Evolutionary conservation across 2,329 filamentous ascomycete genomes (phyloP), one percentile per base, ranked within the genome.

Genomic region (Colletotrichum sp.): DNA sequence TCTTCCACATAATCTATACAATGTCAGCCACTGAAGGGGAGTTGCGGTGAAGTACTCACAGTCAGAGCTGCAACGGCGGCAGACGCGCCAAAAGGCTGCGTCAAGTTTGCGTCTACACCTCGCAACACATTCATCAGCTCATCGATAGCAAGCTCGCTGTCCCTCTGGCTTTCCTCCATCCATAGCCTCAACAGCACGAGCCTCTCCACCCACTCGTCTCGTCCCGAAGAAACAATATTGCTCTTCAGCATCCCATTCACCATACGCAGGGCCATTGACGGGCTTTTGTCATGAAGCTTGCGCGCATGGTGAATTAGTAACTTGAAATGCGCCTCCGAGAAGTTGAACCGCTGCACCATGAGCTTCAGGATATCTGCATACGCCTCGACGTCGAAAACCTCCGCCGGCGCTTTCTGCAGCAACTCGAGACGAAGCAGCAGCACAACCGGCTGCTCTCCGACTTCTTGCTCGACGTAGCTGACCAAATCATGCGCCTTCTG

Each of bases 1-100:
- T 90, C 84, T 95, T 97, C 95, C 96, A 98, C 5, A 98, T 85
- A 5, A 98, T 83, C 94, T 96, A 75, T 13, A 26, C 32, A 16
- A 26, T 77, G 80, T 80, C 34, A 80, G 77, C 48, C 8, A 22
- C 26, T 32, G 26, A 0, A 0, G n/a, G n/a, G 8, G 24, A 22
- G 13, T 28, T 34, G 16, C 1, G 2, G 4, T 10, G 10, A 36
- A 26, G 8, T 18, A 83, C 90, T 79, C 81, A 94, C 92, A 39
- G 92, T 94, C 79, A 95, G 93, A 8, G 91, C 90, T 39, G 93
- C 93, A 77, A 92, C 91, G 15, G 94, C 92, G 8, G 92, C 92
- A 77, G 91, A 89, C 6, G 90, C 84, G 26, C 90, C 87, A 6
- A 98, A 82, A 1, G 88, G 82, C 2, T 84, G 84, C 7, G 85